These are phyloP conservation scores for Penicillium paxilli DNA, from an alignment of 495 filamentous ascomycete genomes.

Conservation along the genomic window DNA sequence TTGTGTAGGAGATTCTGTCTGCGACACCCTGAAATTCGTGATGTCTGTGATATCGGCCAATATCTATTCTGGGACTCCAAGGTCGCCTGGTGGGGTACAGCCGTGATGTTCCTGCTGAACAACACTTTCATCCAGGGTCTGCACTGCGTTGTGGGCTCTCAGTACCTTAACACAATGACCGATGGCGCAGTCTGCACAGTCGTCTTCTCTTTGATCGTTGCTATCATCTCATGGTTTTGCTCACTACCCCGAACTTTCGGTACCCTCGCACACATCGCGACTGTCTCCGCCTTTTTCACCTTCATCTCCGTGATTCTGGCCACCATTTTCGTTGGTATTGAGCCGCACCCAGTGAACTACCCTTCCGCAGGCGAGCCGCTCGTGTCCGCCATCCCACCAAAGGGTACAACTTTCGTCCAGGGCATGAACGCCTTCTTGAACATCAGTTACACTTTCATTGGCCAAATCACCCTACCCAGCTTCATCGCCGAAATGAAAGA, in stretches of 20 bases:
- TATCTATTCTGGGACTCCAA: slow-evolving; percentile 79
- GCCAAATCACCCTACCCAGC: slow-evolving; percentile 85
- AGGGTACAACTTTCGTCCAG: slow-evolving; percentile 72
- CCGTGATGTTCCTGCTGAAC: slow-evolving; percentile 86
- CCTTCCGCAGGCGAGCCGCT: slow-evolving; percentile 56
- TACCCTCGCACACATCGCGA: slow-evolving; percentile 72
- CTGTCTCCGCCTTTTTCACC: slow-evolving; percentile 76
- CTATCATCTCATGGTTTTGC: slow-evolving; percentile 68
- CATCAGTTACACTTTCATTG: slow-evolving; percentile 90
- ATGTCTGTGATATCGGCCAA: slow-evolving; percentile 90
- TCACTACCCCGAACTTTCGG: slow-evolving; percentile 82
- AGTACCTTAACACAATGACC: slow-evolving; percentile 85
- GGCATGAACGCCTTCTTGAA: slow-evolving; percentile 85
- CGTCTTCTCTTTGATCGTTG: slow-evolving; percentile 67
- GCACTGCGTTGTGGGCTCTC: slow-evolving; percentile 75
- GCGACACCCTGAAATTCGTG: slow-evolving; percentile 80
- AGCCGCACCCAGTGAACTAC: slow-evolving; percentile 66
- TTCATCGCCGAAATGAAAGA: slow-evolving; percentile 94
- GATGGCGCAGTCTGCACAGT: slow-evolving; percentile 67
- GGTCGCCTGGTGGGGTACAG: slow-evolving; percentile 81
- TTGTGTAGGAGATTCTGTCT: slow-evolving; percentile 74
- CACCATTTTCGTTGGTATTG: slow-evolving; percentile 72
- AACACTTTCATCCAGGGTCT: slow-evolving; percentile 88
- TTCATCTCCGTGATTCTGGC: slow-evolving; percentile 83
- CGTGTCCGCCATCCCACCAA: slow-evolving; percentile 63